phyloP scores from a whole-genome alignment of 1,139 yeast species.

The Barnettozyma hawaiiensis region DNA sequence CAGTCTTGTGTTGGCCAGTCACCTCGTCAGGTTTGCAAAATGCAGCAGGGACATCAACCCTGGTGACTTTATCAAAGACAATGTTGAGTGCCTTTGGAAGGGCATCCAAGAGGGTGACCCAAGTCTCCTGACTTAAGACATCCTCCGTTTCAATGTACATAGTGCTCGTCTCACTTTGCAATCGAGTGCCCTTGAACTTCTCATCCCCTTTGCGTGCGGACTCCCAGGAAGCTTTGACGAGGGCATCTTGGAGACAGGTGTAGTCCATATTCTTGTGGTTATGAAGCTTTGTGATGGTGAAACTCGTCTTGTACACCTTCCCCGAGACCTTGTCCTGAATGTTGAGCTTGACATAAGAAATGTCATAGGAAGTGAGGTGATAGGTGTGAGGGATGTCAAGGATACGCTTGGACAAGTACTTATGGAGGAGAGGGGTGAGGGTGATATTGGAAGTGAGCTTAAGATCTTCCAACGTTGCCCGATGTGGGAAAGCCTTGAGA shows the following conservation, averaged over 20 bases:
- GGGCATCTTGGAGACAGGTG: not conserved
- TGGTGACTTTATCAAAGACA: not conserved
- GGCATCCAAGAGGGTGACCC: not conserved
- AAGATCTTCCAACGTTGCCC: not conserved
- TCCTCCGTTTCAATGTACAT: not conserved
- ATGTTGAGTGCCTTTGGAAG: not conserved
- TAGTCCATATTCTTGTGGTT: not conserved
- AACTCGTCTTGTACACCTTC: not conserved
- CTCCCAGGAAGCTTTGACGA: too few species aligned
- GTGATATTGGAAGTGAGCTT: not conserved
- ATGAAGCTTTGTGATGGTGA: slow-evolving; percentile 1
- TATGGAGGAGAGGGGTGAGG: not conserved
- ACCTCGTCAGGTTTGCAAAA: not conserved
- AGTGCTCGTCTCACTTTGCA: not conserved
- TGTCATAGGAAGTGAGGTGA: not conserved
- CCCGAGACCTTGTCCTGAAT: not conserved
- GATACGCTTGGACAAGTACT: not conserved
- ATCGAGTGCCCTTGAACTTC: not conserved
- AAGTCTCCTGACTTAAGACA: not conserved
- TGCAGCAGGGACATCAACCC: not conserved
- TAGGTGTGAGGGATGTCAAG: not conserved
- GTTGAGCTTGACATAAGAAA: not conserved
- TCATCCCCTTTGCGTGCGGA: not conserved
- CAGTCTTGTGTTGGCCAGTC: not conserved
- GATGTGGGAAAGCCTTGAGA: not conserved